Conservation (phyloP, 768 basidiomycete genomes). For the Kwoniella pini region DNA sequence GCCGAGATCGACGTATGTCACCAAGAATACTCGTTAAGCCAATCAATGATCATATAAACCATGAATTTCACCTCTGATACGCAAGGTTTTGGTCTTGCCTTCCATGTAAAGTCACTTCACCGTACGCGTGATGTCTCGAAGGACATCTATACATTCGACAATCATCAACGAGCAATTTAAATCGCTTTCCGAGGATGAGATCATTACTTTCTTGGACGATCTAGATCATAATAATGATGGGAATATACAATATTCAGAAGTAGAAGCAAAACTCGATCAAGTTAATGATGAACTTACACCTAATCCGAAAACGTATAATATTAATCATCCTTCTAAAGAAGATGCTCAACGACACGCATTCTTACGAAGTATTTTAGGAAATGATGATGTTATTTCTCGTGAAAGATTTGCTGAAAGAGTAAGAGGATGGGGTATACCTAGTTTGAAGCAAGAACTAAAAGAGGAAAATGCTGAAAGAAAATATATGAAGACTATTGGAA, state of each 20-base stretch:
- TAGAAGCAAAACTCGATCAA: slow-evolving; percentile 25
- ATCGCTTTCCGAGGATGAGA: slow-evolving; percentile 27
- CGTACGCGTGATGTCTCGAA: not conserved
- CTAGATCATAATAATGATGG: slow-evolving; percentile 32
- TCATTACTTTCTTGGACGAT: slow-evolving; percentile 29
- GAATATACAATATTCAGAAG: slow-evolving; percentile 25
- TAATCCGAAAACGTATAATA: slow-evolving; percentile 14
- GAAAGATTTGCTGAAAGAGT: slow-evolving; percentile 14
- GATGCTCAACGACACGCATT: slow-evolving; percentile 24
- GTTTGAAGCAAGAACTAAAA: slow-evolving; percentile 26
- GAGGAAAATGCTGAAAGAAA: slow-evolving; percentile 22
- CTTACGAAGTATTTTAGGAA: slow-evolving; percentile 20
- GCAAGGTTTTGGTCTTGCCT: too few relatives aligned
- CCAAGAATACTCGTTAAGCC: too few relatives aligned
- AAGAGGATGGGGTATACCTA: slow-evolving; percentile 27
- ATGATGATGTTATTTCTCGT: slow-evolving; percentile 12
- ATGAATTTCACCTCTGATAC: too few relatives aligned
- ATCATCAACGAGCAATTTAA: not conserved
- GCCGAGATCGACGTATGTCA: too few relatives aligned
- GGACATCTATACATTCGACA: not conserved
- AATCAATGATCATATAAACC: too few relatives aligned
- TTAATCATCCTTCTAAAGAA: slow-evolving; percentile 22
- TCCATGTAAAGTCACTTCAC: too few relatives aligned
- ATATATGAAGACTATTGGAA: slow-evolving; percentile 17
- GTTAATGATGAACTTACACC: slow-evolving; percentile 29